phyloP scores from a whole-genome alignment of 768 basidiomycete genomes.

The Russula foetens region DNA sequence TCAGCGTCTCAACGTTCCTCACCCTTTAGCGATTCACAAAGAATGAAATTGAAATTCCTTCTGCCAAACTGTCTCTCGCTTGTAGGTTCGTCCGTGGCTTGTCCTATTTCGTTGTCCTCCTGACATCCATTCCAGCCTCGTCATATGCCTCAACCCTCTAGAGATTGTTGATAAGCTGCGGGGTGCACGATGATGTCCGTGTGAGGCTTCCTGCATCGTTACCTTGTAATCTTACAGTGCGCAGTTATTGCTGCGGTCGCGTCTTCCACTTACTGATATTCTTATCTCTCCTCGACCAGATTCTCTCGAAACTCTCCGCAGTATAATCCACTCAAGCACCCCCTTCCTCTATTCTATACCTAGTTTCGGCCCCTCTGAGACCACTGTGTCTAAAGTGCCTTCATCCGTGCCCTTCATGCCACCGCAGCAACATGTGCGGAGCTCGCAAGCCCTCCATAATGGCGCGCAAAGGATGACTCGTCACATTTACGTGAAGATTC shows the following conservation, averaged over 20 bases:
- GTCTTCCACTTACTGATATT: neutral
- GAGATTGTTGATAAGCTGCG: conserved; percentile 27
- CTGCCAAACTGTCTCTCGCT: conserved; percentile 57
- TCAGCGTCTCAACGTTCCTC: too few relatives aligned
- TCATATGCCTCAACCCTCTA: conserved; percentile 47
- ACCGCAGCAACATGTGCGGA: conserved; percentile 56
- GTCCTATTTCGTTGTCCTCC: neutral
- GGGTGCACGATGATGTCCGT: conserved; percentile 42
- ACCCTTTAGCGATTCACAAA: conserved; percentile 69
- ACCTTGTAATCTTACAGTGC: conserved; percentile 65
- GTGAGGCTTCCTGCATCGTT: conserved; percentile 71
- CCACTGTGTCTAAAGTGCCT: conserved; percentile 40
- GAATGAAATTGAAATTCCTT: conserved; percentile 69
- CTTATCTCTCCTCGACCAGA: conserved; percentile 32
- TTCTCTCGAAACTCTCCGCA: conserved; percentile 50
- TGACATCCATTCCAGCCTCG: conserved; percentile 37
- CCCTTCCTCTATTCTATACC: conserved; percentile 58
- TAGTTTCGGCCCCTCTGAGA: conserved; percentile 33
- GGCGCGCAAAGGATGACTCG: conserved; percentile 46
- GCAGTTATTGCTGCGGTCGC: neutral
- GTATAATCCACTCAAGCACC: conserved; percentile 48
- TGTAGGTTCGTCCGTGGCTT: conserved; percentile 41
- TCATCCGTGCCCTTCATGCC: conserved; percentile 55
- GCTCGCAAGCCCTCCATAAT: conserved; percentile 58
- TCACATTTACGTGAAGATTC: conserved; percentile 41